phyloP scores from a whole-genome alignment of 495 filamentous ascomycete species.

The Podospora conica region DNA sequence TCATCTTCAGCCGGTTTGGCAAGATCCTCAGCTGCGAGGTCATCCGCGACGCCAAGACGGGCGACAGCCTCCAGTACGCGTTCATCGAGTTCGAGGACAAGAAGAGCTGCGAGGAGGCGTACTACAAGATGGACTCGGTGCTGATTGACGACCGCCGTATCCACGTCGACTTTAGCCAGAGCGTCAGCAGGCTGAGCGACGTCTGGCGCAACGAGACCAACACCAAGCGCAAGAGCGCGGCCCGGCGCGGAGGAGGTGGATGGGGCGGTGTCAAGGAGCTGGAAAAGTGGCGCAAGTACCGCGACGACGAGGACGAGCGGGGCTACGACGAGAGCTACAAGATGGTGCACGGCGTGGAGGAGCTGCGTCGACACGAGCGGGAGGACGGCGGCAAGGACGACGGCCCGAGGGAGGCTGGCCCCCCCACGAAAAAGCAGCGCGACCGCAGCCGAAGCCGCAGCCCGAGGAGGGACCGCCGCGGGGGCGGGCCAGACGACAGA shows the following conservation, averaged over 20 bases:
- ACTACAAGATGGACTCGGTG: conserved; percentile 97
- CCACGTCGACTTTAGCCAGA: conserved; percentile 97
- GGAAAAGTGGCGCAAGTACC: conserved; percentile 87
- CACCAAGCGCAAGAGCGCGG: conserved; percentile 61
- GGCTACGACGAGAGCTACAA: conserved; percentile 51
- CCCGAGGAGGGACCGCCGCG: conserved; percentile 29
- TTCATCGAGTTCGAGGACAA: conserved; percentile 97
- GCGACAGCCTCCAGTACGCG: conserved; percentile 93
- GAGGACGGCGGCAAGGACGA: conserved; percentile 9
- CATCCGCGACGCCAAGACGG: conserved; percentile 88
- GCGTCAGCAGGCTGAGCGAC: conserved; percentile 85
- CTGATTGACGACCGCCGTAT: conserved; percentile 97
- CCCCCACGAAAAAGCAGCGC: conserved; percentile 2
- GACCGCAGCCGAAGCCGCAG: conserved; percentile 40
- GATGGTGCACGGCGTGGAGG: conserved; percentile 79
- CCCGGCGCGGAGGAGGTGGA: conserved; percentile 60
- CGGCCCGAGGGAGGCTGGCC: conserved; percentile 8
- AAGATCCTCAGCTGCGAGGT: conserved; percentile 94
- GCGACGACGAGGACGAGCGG: conserved; percentile 55
- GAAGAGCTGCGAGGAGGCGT: conserved; percentile 87
- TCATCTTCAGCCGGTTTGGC: conserved; percentile 96
- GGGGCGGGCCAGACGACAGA: conserved; percentile 21
- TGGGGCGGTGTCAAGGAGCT: conserved; percentile 84
- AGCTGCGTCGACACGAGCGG: conserved; percentile 44
- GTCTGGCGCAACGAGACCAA: conserved; percentile 87